A percentile compares a stretch with the other conserved stretches of the same genome.
These are phyloP conservation scores for Globisporangium nodosum DNA, from an alignment of 352 stramenopile genomes.

Conservation along the genomic window DNA sequence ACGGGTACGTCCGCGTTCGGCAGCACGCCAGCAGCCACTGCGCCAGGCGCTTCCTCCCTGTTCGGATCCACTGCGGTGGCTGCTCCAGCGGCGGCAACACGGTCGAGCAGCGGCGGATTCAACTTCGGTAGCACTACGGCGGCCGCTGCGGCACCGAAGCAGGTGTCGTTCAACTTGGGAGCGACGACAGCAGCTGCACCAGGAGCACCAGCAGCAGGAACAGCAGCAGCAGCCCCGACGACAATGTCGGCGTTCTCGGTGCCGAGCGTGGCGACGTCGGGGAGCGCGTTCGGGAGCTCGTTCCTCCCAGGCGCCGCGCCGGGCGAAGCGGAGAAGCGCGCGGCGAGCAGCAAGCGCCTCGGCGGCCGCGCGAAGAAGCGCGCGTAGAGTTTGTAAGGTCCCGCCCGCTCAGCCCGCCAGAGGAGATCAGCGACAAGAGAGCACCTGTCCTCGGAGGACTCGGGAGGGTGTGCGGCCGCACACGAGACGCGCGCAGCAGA, in stretches of 20 bases:
- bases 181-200: neutral
- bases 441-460: neutral
- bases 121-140: constrained; percentile 37
- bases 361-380: constrained; percentile 13
- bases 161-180: constrained; percentile 52
- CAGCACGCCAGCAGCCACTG: constrained; percentile 10
- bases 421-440: neutral
- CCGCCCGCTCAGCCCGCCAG: neutral
- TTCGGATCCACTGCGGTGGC: constrained; percentile 9
- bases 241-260: constrained; percentile 16
- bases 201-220: constrained; percentile 6
- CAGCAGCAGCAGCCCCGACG: constrained; percentile 21
- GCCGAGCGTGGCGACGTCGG: constrained; percentile 16
- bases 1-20: constrained; percentile 26
- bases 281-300: constrained; percentile 42
- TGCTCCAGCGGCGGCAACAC: constrained; percentile 1
- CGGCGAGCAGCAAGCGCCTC: constrained; percentile 14
- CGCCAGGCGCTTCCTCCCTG: constrained; percentile 10
- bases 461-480: neutral
- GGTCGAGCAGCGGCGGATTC: constrained; percentile 1
- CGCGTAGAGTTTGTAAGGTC: constrained; percentile 18
- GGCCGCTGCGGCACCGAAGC: constrained; percentile 35
- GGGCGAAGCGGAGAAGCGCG: constrained; percentile 10
- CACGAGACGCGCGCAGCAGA: neutral
- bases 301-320: constrained; percentile 25